Percentiles rank a stretch among this genome's conserved stretches.
Conservation (phyloP, 306 rosid genomes). For the Comarum palustre region DNA sequence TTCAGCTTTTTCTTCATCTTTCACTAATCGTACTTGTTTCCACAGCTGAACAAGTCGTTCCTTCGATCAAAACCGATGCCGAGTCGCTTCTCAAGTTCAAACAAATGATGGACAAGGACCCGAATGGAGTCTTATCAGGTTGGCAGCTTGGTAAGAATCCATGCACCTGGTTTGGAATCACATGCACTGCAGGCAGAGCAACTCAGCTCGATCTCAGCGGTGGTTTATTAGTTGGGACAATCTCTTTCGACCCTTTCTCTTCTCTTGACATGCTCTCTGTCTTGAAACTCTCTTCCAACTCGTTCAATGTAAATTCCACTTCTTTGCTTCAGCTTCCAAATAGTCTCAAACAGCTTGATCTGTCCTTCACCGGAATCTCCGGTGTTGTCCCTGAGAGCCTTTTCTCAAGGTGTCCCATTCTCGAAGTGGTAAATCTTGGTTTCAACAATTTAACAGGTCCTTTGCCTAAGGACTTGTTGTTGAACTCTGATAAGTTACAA, state of each 20-base stretch:
- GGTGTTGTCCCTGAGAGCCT: conserved; percentile 67
- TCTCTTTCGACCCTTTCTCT: conserved; percentile 57
- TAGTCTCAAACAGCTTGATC: conserved; percentile 68
- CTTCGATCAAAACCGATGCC: conserved; percentile 64
- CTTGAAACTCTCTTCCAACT: conserved; percentile 57
- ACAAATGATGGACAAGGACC: conserved; percentile 63
- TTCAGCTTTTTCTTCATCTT: conserved; percentile 23
- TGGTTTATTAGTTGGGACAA: conserved; percentile 38
- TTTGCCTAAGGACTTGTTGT: conserved; percentile 55
- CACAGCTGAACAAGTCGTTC: conserved; percentile 34
- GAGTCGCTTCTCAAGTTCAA: conserved; percentile 68
- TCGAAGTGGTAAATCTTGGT: conserved; percentile 59
- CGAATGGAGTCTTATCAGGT: conserved; percentile 50
- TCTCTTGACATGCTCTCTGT: conserved; percentile 63
- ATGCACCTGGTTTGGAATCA: conserved; percentile 79
- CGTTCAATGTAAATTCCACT: conserved; percentile 66
- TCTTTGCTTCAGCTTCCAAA: conserved; percentile 73
- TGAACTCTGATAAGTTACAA: conserved; percentile 56
- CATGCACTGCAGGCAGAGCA: conserved; percentile 69
- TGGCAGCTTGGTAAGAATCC: conserved; percentile 59
- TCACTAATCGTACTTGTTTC: conserved; percentile 31
- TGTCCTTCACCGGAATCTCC: conserved; percentile 54
- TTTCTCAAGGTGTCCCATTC: conserved; percentile 69
- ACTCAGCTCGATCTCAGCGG: conserved; percentile 64
- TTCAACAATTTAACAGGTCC: conserved; percentile 73